These are phyloP conservation scores for Pseudoneurospora amorphoporcata DNA, from an alignment of 495 filamentous ascomycete species.

Conservation along the genomic window DNA sequence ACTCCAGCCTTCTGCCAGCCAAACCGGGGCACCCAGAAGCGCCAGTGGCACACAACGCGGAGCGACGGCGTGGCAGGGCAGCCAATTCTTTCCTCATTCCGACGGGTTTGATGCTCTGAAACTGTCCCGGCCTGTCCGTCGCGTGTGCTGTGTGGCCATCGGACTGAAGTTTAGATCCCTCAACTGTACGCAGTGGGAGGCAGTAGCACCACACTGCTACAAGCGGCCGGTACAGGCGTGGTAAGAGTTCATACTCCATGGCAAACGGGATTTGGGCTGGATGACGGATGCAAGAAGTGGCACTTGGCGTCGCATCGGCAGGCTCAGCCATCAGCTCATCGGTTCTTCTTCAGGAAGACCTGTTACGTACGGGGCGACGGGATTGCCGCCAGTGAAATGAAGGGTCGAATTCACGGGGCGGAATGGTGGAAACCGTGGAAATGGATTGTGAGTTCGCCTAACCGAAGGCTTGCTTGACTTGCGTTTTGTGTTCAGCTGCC, in stretches of 20 bases:
- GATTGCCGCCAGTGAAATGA: neutral
- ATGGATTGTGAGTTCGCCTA: neutral
- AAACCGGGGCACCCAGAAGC: neutral
- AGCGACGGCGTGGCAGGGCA: neutral
- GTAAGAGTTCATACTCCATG: neutral
- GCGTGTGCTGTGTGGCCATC: neutral
- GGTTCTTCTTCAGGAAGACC: neutral
- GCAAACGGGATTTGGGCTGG: neutral
- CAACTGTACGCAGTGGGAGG: neutral
- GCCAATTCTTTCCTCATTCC: neutral
- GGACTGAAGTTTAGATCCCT: neutral
- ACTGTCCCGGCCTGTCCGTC: neutral
- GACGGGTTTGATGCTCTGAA: neutral
- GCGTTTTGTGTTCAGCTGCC: neutral
- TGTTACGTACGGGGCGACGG: neutral
- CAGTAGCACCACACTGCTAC: neutral
- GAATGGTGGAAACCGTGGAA: neutral
- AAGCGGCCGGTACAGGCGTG: neutral
- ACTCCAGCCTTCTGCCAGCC: neutral
- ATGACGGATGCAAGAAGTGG: neutral
- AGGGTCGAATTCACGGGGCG: neutral
- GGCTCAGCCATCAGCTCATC: neutral
- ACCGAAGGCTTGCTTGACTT: neutral
- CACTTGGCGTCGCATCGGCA: neutral
- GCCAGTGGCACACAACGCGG: neutral